phyloP scores from a whole-genome alignment of 768 basidiomycete species.

The Boletus pseudopeckii region DNA sequence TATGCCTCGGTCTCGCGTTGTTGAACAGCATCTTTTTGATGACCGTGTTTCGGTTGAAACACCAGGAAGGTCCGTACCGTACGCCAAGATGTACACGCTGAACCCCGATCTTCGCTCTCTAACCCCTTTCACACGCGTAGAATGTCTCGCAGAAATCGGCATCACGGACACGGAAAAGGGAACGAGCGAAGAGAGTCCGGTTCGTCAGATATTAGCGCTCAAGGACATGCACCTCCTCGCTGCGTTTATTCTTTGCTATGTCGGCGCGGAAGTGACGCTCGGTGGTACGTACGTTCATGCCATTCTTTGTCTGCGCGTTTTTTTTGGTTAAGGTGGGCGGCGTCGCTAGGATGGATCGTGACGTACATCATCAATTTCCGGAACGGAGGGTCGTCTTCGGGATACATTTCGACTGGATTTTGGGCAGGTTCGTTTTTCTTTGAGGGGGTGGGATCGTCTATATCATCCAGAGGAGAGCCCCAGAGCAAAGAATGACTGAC shows the following conservation, averaged over 20 bases:
- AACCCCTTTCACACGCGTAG: neutral
- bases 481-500: no score
- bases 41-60: conserved; percentile 1
- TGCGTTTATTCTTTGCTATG: neutral
- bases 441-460: no score
- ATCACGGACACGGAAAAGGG: neutral
- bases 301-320: no score
- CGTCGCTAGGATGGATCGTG: conserved; percentile 3
- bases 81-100: neutral
- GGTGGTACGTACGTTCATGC: neutral
- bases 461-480: no score
- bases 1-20: neutral
- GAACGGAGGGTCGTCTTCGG: conserved; percentile 24
- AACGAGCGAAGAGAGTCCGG: neutral
- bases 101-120: no score
- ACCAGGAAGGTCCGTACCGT: neutral
- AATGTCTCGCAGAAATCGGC: conserved; percentile 3
- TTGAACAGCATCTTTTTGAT: neutral
- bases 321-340: neutral
- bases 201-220: neutral
- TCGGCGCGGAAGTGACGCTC: conserved; percentile 1
- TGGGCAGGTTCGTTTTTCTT: conserved; percentile 40
- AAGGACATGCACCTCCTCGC: conserved; percentile 2
- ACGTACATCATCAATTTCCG: neutral
- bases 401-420: conserved; percentile 48